These are phyloP conservation scores for Panaeolus papilionaceus DNA, from an alignment of 768 basidiomycete species.

Conservation along the genomic window DNA sequence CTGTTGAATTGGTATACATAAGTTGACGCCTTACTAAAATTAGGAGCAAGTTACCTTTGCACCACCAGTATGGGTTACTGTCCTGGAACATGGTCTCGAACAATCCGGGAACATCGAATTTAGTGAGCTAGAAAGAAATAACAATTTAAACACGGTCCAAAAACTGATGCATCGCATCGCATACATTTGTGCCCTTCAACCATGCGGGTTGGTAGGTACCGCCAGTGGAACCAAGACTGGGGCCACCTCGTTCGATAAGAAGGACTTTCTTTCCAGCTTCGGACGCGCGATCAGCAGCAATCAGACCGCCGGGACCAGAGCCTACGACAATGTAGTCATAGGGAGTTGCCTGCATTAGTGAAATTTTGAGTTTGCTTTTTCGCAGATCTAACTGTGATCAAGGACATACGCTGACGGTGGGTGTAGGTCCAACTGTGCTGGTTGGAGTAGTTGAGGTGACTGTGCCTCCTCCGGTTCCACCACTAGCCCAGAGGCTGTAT, in stretches of 20 bases:
- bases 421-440: constrained; percentile 40
- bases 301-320: constrained; percentile 62
- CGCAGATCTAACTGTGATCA: not conserved
- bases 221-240: constrained; percentile 63
- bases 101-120: constrained; percentile 69
- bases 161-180: constrained; percentile 17
- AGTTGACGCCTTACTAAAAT: not conserved
- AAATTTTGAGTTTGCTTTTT: not conserved
- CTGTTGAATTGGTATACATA: constrained; percentile 31
- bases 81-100: constrained; percentile 73
- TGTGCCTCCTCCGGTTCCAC: constrained; percentile 49
- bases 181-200: constrained; percentile 51
- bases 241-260: constrained; percentile 68
- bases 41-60: constrained; percentile 48
- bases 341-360: constrained; percentile 41
- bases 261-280: constrained; percentile 69
- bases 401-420: constrained; percentile 36
- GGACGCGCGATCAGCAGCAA: constrained; percentile 63
- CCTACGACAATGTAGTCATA: constrained; percentile 66
- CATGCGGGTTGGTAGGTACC: constrained; percentile 61
- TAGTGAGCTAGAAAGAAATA: constrained; percentile 52
- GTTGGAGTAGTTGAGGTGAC: constrained; percentile 39
- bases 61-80: constrained; percentile 65
- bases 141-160: not conserved
- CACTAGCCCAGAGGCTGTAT: constrained; percentile 57